Base-by-base conservation (phyloP, 1,139 yeast species). In the Sugiyamaella sp. region DNA sequence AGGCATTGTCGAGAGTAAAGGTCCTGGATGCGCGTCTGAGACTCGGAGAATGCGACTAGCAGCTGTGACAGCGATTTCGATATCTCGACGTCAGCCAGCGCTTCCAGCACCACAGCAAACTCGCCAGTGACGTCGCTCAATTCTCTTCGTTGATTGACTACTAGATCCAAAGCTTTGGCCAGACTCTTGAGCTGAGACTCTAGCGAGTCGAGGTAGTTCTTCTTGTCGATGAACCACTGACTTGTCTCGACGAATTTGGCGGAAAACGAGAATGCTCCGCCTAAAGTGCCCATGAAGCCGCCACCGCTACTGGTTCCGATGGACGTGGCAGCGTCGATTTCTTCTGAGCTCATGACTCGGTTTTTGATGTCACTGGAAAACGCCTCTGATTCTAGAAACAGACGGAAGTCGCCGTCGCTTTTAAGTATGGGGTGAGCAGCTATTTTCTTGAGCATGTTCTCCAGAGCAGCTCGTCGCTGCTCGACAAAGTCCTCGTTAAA, bases 401-500 rank as follows among this genome's bases (percentile, higher is more conserved):
- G 77, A 33, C 82, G 72, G 60, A 90, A 86, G 66, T 89, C 97
- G 1, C 79, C 75, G 69, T 93, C 98, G 39, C 75, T 76, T 60
- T 84, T 84, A 50, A 93, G 74, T 1, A 67, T 66, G 0, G 82
- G 77, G 57, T 80, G 82, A 45, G 71, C 71, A 9, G 86, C 75
- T 29, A 89, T 85, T 65, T 86, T 86, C 54, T 70, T 74, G 57
- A 93, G 77, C 99, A 93, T 95, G 60, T 80, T 82, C 66, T 91
- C 97, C 68, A 93, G 76, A n/a, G 95, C 89, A 39, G 84, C 74
- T 56, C 98, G 76, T 70, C 99, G 80, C 60, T 82, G 83, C 67
- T 91, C 98, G 51, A 93, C 84, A 65, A 93, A 90, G 64, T 85
- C 90, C 61, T 88, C 91, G 65, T 89, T 89, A 71, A 86, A 86